phyloP scores from a whole-genome alignment of 176 grass and related monocot species.

The Avena insularis region DNA sequence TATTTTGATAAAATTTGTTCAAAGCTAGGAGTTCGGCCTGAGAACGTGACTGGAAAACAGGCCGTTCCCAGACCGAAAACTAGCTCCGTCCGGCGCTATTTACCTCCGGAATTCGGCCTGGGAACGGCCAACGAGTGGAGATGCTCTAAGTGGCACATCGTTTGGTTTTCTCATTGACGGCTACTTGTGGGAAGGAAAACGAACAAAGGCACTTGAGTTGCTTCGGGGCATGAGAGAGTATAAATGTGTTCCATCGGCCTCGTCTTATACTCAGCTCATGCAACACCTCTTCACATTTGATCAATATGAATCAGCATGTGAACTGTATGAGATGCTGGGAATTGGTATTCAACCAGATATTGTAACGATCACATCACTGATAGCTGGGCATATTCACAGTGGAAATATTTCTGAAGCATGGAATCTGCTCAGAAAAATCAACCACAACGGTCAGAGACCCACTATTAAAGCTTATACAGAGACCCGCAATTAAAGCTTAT shows the following conservation, averaged over 20 bases:
- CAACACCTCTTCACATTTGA: no score
- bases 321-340: no score
- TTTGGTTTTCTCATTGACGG: slow-evolving; percentile 65
- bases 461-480: not conserved
- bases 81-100: no score
- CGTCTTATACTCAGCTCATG: no score
- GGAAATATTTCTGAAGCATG: slow-evolving; percentile 70
- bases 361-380: slow-evolving; percentile 57
- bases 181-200: slow-evolving; percentile 61
- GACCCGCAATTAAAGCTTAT: slow-evolving; percentile 57
- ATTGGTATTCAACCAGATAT: slow-evolving; percentile 63
- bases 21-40: no score
- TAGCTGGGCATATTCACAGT: slow-evolving; percentile 58
- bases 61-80: no score
- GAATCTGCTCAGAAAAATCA: slow-evolving; percentile 55
- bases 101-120: no score
- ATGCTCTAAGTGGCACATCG: not conserved
- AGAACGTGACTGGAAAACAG: no score
- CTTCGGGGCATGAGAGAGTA: slow-evolving; percentile 61
- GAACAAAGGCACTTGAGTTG: slow-evolving; percentile 54
- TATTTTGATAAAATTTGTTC: no score
- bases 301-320: no score
- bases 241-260: not conserved
- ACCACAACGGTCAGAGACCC: slow-evolving; percentile 53
- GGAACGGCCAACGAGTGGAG: no score